phyloP scores from a whole-genome alignment of 495 filamentous ascomycete genomes.

The Venustampulla echinocandica region DNA sequence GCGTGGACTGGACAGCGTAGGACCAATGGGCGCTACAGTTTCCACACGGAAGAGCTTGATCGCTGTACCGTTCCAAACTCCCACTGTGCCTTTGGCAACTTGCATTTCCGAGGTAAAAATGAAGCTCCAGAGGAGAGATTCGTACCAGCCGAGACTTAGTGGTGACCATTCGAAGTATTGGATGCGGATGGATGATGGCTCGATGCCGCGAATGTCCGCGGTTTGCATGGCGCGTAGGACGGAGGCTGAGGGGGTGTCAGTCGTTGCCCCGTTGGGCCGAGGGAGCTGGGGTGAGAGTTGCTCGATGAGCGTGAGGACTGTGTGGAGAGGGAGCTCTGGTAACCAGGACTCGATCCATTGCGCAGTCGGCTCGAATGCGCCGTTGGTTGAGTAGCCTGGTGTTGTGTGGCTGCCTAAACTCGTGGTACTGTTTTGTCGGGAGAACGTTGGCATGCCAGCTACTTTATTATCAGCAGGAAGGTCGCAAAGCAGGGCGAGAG shows the following conservation, averaged over 20 bases:
- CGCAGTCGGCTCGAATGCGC: constrained; percentile 68
- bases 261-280: constrained; percentile 23
- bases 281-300: constrained; percentile 44
- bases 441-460: constrained; percentile 71
- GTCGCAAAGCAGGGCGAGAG: not conserved
- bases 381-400: constrained; percentile 38
- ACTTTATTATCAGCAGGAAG: constrained; percentile 4
- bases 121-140: constrained; percentile 91
- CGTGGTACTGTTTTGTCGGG: constrained; percentile 83
- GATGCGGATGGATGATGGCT: constrained; percentile 64
- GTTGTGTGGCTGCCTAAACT: constrained; percentile 64
- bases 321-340: constrained; percentile 83
- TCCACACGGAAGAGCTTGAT: constrained; percentile 89
- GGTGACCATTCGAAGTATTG: constrained; percentile 96
- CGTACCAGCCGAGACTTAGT: constrained; percentile 90
- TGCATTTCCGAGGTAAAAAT: constrained; percentile 87
- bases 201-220: constrained; percentile 45
- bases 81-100: constrained; percentile 78
- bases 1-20: constrained; percentile 70
- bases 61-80: constrained; percentile 86
- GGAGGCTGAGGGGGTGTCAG: constrained; percentile 35
- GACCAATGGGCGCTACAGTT: constrained; percentile 69
- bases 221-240: constrained; percentile 29
- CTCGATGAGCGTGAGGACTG: constrained; percentile 71
- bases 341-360: constrained; percentile 91